Conservation (phyloP, 2,329 filamentous ascomycete genomes). For the Xenoacremonium recifei region DNA sequence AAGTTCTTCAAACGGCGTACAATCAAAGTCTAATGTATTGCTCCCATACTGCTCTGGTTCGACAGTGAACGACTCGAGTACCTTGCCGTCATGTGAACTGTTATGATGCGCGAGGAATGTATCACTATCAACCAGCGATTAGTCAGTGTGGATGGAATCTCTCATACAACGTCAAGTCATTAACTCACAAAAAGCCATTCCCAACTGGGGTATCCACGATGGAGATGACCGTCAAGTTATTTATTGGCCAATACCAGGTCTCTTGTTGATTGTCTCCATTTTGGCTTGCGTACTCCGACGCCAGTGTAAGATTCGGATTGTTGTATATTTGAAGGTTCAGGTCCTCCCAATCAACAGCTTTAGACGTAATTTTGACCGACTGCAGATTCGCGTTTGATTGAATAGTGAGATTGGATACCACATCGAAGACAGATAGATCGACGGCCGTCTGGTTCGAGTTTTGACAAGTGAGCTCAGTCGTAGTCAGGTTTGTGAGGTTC, state of each 20-base stretch:
- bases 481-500: slow-evolving; percentile 7
- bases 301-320: slow-evolving; percentile 6
- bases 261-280: slow-evolving; percentile 3
- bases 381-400: slow-evolving; percentile 1
- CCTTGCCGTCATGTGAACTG: slow-evolving; percentile 7
- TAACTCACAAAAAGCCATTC: slow-evolving; percentile 13
- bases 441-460: slow-evolving; percentile 1
- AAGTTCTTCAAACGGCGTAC: slow-evolving; percentile 14
- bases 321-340: slow-evolving; percentile 3
- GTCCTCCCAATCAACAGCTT: slow-evolving; percentile 10
- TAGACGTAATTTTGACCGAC: slow-evolving; percentile 6
- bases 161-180: background rate
- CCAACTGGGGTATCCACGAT: slow-evolving; percentile 5
- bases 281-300: slow-evolving; percentile 10
- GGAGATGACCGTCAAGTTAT: slow-evolving; percentile 7
- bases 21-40: slow-evolving; percentile 6
- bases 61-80: slow-evolving; percentile 7
- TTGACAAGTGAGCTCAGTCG: background rate
- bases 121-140: slow-evolving; percentile 1
- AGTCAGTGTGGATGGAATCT: background rate
- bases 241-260: slow-evolving; percentile 16
- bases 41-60: background rate
- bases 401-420: slow-evolving; percentile 3
- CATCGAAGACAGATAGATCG: slow-evolving; percentile 9
- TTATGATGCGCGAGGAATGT: slow-evolving; percentile 10